phyloP scores from a whole-genome alignment of 441 rosid species.

The Breynia disticha region DNA sequence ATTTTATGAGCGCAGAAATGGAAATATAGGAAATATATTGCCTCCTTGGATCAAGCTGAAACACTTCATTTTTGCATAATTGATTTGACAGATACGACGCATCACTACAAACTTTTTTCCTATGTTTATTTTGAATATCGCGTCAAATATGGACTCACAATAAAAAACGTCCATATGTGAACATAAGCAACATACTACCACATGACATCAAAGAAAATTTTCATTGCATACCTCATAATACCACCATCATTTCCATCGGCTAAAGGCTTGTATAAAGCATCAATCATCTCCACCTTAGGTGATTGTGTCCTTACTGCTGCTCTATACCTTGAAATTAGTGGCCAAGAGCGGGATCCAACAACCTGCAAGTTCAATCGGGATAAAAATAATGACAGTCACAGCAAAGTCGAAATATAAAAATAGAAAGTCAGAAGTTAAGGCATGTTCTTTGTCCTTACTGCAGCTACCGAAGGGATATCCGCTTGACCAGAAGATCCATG shows the following conservation, averaged over 20 bases:
- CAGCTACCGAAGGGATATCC: constrained; percentile 73
- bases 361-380: constrained; percentile 38
- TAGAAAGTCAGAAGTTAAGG: neutral
- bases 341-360: constrained; percentile 87
- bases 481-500: constrained; percentile 86
- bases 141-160: neutral
- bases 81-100: too few species aligned
- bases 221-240: constrained; percentile 52
- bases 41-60: too few species aligned
- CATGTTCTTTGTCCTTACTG: constrained; percentile 33
- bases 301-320: constrained; percentile 91
- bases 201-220: neutral
- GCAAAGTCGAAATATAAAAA: neutral
- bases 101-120: too few species aligned
- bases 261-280: constrained; percentile 67
- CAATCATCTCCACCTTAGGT: constrained; percentile 79
- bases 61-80: too few species aligned
- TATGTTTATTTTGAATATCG: too few species aligned
- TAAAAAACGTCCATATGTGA: neutral
- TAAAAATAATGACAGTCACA: constrained; percentile 4
- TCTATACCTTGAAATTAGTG: constrained; percentile 79
- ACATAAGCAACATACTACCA: neutral
- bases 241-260: constrained; percentile 60
- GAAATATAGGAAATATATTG: too few species aligned
- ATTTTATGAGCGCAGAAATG: too few species aligned